A percentile compares a stretch with the other conserved stretches of the same genome.
These are phyloP conservation scores for Zopfia rhizophila DNA, from an alignment of 2,329 filamentous ascomycete genomes.

Conservation along the genomic window DNA sequence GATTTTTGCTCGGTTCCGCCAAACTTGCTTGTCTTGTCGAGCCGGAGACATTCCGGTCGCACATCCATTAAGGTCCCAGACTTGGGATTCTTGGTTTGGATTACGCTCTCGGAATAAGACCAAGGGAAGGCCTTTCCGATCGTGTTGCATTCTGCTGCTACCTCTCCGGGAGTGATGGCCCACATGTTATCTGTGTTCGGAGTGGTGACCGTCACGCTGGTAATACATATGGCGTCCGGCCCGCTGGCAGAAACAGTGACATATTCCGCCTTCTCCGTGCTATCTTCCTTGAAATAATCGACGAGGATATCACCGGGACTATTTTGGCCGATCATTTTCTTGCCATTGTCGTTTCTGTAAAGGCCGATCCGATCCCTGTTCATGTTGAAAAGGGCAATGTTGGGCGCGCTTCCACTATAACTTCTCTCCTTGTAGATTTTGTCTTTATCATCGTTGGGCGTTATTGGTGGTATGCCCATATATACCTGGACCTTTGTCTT, in stretches of 20 bases:
- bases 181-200: conserved; percentile 2
- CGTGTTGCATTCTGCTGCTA: conserved; percentile 1
- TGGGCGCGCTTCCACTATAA: conserved; percentile 1
- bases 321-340: conserved; percentile 1
- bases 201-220: conserved; percentile 1
- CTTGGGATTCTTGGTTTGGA: not conserved
- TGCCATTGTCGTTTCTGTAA: conserved; percentile 1
- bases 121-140: too few relatives aligned
- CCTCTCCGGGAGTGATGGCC: conserved; percentile 5
- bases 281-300: conserved; percentile 1
- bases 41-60: conserved; percentile 3
- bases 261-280: conserved; percentile 8
- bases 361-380: conserved; percentile 1
- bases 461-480: conserved; percentile 1
- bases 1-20: not conserved
- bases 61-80: not conserved
- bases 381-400: conserved; percentile 3
- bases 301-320: not conserved
- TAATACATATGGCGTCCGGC: conserved; percentile 4
- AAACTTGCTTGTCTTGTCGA: too few relatives aligned
- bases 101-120: not conserved
- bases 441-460: not conserved
- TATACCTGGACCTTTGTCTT: conserved; percentile 5
- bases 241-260: conserved; percentile 7
- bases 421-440: not conserved